phyloP scores from a whole-genome alignment of 805 yeast genomes.

The Lipomyces spencermartinsiae region DNA sequence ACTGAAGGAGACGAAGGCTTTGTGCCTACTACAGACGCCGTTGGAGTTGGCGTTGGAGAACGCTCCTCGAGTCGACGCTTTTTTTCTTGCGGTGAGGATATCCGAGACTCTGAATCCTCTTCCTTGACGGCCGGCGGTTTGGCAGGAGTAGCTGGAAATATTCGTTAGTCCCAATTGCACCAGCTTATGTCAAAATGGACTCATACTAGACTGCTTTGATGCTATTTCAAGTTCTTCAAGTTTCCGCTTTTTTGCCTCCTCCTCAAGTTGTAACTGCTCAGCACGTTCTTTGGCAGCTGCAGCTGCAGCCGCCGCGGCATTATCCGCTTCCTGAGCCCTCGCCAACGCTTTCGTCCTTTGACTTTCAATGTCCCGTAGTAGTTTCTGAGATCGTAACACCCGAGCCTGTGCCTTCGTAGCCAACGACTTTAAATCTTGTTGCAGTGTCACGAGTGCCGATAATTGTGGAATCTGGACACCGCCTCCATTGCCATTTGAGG shows the following conservation, averaged over 20 bases:
- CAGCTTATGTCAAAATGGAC: not conserved
- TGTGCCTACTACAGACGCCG: not conserved
- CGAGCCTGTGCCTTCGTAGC: constrained; percentile 27
- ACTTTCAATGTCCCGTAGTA: constrained; percentile 19
- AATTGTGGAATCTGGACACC: constrained; percentile 19
- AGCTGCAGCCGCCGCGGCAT: constrained; percentile 17
- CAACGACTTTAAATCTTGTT: constrained; percentile 22
- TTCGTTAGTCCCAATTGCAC: not conserved
- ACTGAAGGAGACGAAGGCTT: constrained; percentile 1
- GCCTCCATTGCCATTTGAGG: not conserved
- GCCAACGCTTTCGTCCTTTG: constrained; percentile 14
- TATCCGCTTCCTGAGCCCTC: constrained; percentile 8
- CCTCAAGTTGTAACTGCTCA: constrained; percentile 3
- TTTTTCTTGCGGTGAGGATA: constrained; percentile 1
- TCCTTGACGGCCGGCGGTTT: constrained; percentile 1
- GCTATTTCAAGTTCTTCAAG: constrained; percentile 4
- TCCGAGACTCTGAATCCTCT: constrained; percentile 1
- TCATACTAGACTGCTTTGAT: not conserved
- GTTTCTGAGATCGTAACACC: constrained; percentile 19
- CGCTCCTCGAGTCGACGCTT: constrained; percentile 6
- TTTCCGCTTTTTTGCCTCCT: not conserved
- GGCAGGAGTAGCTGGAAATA: not conserved
- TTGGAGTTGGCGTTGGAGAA: constrained; percentile 1
- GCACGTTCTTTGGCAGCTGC: constrained; percentile 12
- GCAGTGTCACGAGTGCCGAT: constrained; percentile 19